These are phyloP conservation scores for Apiospora hydei DNA, from an alignment of 2,329 filamentous ascomycete species.

Conservation along the genomic window DNA sequence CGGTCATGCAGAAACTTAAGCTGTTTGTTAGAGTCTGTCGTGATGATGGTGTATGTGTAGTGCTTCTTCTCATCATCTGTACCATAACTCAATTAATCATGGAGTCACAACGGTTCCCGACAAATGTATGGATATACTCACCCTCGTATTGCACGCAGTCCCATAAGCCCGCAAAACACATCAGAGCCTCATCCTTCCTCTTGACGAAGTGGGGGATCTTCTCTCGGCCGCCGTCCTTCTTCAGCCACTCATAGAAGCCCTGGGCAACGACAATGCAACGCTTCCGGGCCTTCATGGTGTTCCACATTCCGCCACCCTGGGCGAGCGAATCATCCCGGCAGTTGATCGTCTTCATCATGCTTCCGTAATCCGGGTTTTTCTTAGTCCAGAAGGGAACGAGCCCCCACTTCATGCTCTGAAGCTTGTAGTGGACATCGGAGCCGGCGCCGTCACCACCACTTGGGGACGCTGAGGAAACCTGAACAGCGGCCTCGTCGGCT, in stretches of 20 bases:
- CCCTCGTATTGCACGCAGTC: slow-evolving; percentile 85
- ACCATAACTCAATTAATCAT: neutral
- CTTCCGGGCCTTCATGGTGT: slow-evolving; percentile 86
- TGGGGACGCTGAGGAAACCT: neutral
- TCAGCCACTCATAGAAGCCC: slow-evolving; percentile 97
- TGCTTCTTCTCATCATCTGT: slow-evolving; percentile 66
- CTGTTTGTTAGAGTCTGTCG: slow-evolving; percentile 83
- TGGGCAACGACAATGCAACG: slow-evolving; percentile 87
- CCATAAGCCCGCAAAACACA: slow-evolving; percentile 93
- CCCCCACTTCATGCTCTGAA: slow-evolving; percentile 97
- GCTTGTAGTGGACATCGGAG: slow-evolving; percentile 69
- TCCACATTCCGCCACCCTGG: slow-evolving; percentile 85
- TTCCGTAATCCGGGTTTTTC: slow-evolving; percentile 77
- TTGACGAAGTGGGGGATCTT: slow-evolving; percentile 87
- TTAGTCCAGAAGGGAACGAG: slow-evolving; percentile 95
- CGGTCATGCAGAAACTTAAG: slow-evolving; percentile 89
- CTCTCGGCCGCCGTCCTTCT: slow-evolving; percentile 73
- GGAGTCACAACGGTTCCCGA: neutral
- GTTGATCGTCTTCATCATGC: slow-evolving; percentile 89
- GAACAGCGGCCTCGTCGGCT: slow-evolving; percentile 26
- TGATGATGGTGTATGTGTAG: slow-evolving; percentile 95
- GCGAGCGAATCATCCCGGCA: slow-evolving; percentile 88
- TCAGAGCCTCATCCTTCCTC: slow-evolving; percentile 80
- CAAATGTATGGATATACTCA: slow-evolving; percentile 39
- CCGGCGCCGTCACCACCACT: slow-evolving; percentile 31